These are phyloP conservation scores for Lolium perenne DNA, from an alignment of 176 grass and related monocot species.

Conservation along the genomic window DNA sequence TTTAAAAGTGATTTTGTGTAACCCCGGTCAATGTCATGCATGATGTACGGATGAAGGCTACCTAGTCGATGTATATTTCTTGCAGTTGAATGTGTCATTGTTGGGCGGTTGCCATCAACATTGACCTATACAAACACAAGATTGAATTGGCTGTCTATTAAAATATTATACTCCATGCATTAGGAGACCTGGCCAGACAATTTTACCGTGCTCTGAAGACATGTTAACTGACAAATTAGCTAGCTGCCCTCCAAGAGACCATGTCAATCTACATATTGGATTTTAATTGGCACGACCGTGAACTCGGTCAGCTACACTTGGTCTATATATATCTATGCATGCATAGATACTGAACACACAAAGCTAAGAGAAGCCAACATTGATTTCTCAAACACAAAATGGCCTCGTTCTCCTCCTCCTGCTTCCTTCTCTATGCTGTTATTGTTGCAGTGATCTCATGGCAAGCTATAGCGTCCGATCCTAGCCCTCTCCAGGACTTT, in stretches of 20 bases:
- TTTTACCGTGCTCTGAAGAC: no score
- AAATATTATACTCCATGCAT: no score
- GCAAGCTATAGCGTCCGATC: not conserved
- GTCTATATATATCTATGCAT: not conserved
- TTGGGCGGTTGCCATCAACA: not conserved
- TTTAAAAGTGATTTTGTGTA: no score
- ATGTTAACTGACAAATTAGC: no score
- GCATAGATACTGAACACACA: not conserved
- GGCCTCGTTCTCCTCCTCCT: not conserved
- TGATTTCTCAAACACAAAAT: not conserved
- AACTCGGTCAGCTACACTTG: not conserved
- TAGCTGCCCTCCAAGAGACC: not conserved
- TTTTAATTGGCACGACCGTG: not conserved
- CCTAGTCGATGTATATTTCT: not conserved
- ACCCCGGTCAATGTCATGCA: not conserved
- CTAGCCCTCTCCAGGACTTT: conserved; percentile 40
- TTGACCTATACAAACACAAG: no score
- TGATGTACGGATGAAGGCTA: not conserved
- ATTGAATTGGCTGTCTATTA: no score
- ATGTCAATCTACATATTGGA: not conserved
- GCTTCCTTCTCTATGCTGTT: not conserved
- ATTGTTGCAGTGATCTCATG: conserved; percentile 11
- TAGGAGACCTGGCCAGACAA: no score
- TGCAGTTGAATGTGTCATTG: not conserved
- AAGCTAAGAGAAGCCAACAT: not conserved